phyloP scores from a whole-genome alignment of 257 asterid genomes.

The Fraxinus quadrangulata region DNA sequence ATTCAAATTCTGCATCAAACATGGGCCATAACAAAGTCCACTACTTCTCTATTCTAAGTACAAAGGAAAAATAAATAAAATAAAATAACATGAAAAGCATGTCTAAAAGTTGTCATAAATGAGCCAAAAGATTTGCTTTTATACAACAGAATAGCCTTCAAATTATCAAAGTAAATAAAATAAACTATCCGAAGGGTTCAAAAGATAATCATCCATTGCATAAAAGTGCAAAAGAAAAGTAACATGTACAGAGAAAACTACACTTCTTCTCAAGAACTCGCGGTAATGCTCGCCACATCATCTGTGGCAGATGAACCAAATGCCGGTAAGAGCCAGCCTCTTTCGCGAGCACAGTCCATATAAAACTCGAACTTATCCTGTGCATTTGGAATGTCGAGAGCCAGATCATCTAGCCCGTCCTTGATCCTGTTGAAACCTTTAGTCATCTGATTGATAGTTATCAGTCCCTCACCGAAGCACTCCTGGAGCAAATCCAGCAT shows the following conservation, averaged over 20 bases:
- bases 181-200: not conserved
- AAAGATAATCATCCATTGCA: constrained; percentile 19
- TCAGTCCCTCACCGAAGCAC: constrained; percentile 85
- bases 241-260: constrained; percentile 27
- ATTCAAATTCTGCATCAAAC: not conserved
- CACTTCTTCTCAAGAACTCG: constrained; percentile 30
- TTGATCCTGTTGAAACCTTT: constrained; percentile 83
- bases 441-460: constrained; percentile 90
- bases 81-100: not conserved
- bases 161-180: not conserved
- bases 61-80: not conserved
- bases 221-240: constrained; percentile 19
- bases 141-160: constrained; percentile 22
- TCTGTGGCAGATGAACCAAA: constrained; percentile 33
- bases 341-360: constrained; percentile 52
- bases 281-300: constrained; percentile 21
- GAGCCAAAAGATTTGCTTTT: constrained; percentile 27
- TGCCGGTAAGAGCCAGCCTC: constrained; percentile 65
- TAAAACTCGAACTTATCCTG: constrained; percentile 70
- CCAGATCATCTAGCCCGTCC: constrained; percentile 91
- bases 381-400: constrained; percentile 93
- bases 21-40: not conserved
- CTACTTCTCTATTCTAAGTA: constrained; percentile 1
- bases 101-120: not conserved
- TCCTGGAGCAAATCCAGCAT: constrained; percentile 77